Conservation (phyloP, 2,329 filamentous ascomycete species). For the Ophiostoma ulmi region DNA sequence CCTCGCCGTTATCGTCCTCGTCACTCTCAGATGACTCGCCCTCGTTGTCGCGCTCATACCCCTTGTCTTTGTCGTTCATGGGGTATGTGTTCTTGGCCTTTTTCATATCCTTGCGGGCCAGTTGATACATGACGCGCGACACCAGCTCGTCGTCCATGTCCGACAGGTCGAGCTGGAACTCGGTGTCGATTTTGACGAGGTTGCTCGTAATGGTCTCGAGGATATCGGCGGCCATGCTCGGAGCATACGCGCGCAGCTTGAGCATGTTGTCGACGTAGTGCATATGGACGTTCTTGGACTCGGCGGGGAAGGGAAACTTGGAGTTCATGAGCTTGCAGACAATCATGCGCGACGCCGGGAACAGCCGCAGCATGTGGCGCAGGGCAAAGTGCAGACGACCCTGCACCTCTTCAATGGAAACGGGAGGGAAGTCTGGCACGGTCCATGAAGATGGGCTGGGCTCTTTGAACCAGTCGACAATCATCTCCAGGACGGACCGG, state of each 20-base stretch:
- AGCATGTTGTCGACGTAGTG: conserved; percentile 86
- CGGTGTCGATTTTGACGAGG: conserved; percentile 88
- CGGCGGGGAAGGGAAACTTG: conserved; percentile 72
- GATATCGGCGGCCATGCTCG: conserved; percentile 72
- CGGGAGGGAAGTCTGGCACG: conserved; percentile 50
- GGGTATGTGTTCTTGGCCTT: neutral
- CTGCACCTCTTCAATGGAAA: conserved; percentile 62
- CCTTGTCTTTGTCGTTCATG: neutral
- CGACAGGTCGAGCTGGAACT: conserved; percentile 89
- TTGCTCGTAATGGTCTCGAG: conserved; percentile 78
- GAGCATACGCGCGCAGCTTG: conserved; percentile 68
- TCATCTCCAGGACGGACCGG: conserved; percentile 45
- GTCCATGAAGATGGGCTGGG: conserved; percentile 43
- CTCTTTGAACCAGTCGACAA: conserved; percentile 70
- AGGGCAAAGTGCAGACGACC: conserved; percentile 70
- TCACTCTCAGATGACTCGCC: conserved; percentile 45
- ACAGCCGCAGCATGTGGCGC: conserved; percentile 69
- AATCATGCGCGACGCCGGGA: conserved; percentile 70
- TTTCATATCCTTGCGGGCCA: conserved; percentile 31
- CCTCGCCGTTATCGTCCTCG: conserved; percentile 40
- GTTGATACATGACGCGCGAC: conserved; percentile 60
- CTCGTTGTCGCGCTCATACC: conserved; percentile 30
- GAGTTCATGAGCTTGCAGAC: conserved; percentile 61
- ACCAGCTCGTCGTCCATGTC: conserved; percentile 86
- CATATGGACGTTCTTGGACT: conserved; percentile 72